phyloP scores from a whole-genome alignment of 2,329 filamentous ascomycete species.

The Daldinia sp. region DNA sequence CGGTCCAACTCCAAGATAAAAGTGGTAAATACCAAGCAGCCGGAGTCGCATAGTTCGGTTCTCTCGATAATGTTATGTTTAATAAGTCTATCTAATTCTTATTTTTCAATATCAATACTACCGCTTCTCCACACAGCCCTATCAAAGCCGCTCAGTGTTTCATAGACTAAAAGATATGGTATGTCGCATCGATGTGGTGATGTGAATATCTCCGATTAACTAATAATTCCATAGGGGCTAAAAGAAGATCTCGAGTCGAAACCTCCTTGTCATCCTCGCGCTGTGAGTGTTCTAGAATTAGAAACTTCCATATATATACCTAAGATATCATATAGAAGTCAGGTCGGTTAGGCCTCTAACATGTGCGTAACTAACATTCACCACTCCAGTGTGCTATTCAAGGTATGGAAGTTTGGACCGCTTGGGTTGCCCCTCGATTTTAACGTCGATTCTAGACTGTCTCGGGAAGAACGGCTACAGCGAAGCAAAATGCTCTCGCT shows the following conservation, averaged over 20 bases:
- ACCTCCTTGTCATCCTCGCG: constrained; percentile 85
- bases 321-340: neutral
- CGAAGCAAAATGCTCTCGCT: constrained; percentile 79
- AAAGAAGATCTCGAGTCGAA: constrained; percentile 77
- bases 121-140: neutral
- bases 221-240: constrained; percentile 47
- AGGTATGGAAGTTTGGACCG: constrained; percentile 59
- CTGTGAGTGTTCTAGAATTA: too few species aligned
- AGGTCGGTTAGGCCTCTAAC: neutral
- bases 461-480: constrained; percentile 85
- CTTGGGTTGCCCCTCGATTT: neutral
- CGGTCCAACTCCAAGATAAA: neutral
- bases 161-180: constrained; percentile 35
- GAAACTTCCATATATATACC: constrained; percentile 37
- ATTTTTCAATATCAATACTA: neutral
- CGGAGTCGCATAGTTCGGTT: neutral
- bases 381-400: constrained; percentile 82
- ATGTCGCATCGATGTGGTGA: constrained; percentile 6
- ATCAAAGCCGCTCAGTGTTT: neutral
- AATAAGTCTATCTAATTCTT: neutral
- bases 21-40: neutral
- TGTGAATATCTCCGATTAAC: neutral
- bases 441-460: constrained; percentile 68
- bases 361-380: constrained; percentile 7
- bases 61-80: neutral